A percentile compares a stretch with the other conserved stretches of the same genome.
Evolutionary conservation across 108 stramenopile species (phyloP).

Genomic region (Licmophora abbreviata): DNA sequence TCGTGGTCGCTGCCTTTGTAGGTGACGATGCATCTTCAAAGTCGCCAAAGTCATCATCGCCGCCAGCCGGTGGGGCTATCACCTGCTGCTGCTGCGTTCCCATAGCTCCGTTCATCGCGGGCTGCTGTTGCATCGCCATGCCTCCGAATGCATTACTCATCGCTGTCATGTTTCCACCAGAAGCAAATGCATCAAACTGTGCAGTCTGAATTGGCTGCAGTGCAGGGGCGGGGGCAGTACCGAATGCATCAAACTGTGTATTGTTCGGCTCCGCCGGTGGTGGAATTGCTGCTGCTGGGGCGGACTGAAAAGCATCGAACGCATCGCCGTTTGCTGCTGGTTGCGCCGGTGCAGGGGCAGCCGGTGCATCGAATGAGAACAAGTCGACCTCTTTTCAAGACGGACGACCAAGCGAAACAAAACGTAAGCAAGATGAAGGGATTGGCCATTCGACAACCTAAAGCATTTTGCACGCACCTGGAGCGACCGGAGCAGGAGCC

Average conservation of each 20-base stretch:
- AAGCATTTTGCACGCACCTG: constrained; percentile 24
- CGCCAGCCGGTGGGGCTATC: constrained; percentile 16
- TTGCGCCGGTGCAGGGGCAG: constrained; percentile 22
- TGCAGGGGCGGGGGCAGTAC: constrained; percentile 8
- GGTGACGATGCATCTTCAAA: constrained; percentile 54
- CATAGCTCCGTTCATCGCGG: constrained; percentile 1
- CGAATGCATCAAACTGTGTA: constrained; percentile 54
- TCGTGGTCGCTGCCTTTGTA: constrained; percentile 23
- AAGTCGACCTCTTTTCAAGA: constrained; percentile 63
- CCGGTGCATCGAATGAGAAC: constrained; percentile 54
- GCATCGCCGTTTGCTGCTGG: constrained; percentile 26
- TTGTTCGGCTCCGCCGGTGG: constrained; percentile 11
- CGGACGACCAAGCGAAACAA: neutral
- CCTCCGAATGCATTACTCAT: constrained; percentile 42
- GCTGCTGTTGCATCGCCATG: constrained; percentile 15
- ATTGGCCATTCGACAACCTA: constrained; percentile 12
- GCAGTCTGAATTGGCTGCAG: constrained; percentile 12
- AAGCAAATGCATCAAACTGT: constrained; percentile 64
- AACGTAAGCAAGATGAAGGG: neutral
- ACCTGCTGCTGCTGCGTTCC: neutral
- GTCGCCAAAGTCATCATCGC: constrained; percentile 51
- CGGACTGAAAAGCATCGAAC: constrained; percentile 32
- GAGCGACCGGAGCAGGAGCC: constrained; percentile 25
- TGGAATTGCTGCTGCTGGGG: constrained; percentile 21
- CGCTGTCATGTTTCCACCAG: constrained; percentile 5